These are phyloP conservation scores for Lepidium didymum DNA, from an alignment of 345 rosid species.

Conservation along the genomic window DNA sequence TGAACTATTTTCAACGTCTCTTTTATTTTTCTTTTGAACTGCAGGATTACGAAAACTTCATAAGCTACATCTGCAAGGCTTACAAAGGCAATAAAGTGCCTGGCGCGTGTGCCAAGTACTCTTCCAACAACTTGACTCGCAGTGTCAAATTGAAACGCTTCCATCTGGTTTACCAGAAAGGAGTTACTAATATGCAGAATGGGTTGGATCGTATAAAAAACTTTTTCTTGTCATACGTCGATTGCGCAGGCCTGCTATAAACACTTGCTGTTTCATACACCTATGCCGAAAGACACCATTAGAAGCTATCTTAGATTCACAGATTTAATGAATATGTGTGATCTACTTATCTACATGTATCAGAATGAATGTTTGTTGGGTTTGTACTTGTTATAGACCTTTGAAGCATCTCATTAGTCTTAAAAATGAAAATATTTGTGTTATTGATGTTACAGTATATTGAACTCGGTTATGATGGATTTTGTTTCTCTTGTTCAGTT, in stretches of 20 bases:
- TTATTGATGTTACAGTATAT: neutral
- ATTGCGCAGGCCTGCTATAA: constrained; percentile 12
- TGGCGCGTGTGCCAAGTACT: constrained; percentile 45
- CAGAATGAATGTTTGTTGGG: neutral
- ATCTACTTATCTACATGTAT: neutral
- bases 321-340: neutral
- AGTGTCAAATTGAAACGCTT: constrained; percentile 9
- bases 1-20: neutral
- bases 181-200: constrained; percentile 6
- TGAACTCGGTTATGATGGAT: neutral
- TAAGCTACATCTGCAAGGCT: constrained; percentile 77
- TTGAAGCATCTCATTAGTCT: neutral
- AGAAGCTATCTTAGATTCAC: neutral
- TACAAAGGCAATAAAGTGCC: constrained; percentile 46
- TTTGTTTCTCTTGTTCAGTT: neutral
- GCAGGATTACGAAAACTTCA: constrained; percentile 71
- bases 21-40: neutral
- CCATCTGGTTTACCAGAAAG: constrained; percentile 40
- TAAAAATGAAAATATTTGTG: neutral
- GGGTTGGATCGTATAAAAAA: constrained; percentile 14
- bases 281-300: neutral
- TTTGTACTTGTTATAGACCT: neutral
- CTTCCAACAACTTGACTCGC: constrained; percentile 4
- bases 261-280: neutral
- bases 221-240: neutral